Evolutionary conservation across 441 rosid species (phyloP).

Genomic region (Mallotus japonicus): DNA sequence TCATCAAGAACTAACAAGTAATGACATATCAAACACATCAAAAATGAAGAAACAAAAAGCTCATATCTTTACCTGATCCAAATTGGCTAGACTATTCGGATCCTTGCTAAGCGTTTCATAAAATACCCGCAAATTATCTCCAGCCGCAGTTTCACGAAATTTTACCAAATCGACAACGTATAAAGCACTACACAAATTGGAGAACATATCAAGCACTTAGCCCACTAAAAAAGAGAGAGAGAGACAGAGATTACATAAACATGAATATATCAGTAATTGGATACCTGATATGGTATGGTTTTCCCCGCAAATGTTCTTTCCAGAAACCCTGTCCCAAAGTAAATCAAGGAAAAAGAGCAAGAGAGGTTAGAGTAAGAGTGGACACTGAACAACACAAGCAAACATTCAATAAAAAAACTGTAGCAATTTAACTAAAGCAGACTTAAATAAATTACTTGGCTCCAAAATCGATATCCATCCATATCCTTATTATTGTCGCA

Average conservation of each 20-base stretch:
- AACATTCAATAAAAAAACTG: not conserved
- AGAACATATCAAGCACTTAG: conserved; percentile 28
- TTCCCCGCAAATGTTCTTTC: conserved; percentile 94
- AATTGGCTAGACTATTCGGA: conserved; percentile 95
- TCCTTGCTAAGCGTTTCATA: conserved; percentile 99
- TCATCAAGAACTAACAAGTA: not conserved
- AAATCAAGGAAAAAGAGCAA: conserved; percentile 23
- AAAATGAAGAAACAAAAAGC: not conserved
- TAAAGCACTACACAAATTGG: conserved; percentile 65
- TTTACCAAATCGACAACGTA: conserved; percentile 92
- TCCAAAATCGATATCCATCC: conserved; percentile 99
- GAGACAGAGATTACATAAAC: conserved; percentile 1
- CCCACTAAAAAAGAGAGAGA: not conserved
- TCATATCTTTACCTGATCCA: conserved; percentile 69
- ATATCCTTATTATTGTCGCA: conserved; percentile 98
- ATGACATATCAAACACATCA: not conserved
- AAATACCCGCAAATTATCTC: conserved; percentile 91
- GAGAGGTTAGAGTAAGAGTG: not conserved
- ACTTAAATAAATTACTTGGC: conserved; percentile 53
- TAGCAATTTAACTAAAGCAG: not conserved
- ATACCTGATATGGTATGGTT: conserved; percentile 94
- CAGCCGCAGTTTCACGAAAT: conserved; percentile 95
- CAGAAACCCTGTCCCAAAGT: conserved; percentile 76
- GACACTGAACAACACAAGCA: too few species aligned
- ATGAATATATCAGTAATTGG: conserved; percentile 10